These are phyloP conservation scores for Citrus glauca DNA, from an alignment of 345 rosid species.

Conservation along the genomic window DNA sequence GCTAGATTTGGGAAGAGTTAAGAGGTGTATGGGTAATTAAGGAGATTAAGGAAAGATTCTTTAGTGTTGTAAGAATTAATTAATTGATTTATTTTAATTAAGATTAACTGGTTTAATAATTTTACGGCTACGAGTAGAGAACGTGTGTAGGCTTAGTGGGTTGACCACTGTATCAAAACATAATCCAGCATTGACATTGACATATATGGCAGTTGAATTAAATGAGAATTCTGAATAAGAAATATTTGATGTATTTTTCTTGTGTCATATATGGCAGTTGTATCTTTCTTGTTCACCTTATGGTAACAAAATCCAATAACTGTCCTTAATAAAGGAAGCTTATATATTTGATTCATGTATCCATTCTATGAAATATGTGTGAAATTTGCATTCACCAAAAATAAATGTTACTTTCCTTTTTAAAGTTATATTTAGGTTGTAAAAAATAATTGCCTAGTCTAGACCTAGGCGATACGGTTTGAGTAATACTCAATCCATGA, in stretches of 20 bases:
- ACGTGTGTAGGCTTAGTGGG: constrained; percentile 1
- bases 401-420: background rate
- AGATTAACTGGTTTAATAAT: too few species aligned
- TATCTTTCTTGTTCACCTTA: background rate
- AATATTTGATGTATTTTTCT: background rate
- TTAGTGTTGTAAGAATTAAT: background rate
- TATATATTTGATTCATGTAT: background rate
- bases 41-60: background rate
- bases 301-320: background rate
- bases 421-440: too few species aligned
- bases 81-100: too few species aligned
- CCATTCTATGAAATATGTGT: background rate
- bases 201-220: background rate
- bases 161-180: background rate
- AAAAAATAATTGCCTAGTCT: too few species aligned
- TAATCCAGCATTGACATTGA: background rate
- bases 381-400: background rate
- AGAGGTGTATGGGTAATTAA: background rate
- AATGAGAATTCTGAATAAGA: background rate
- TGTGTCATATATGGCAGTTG: too few species aligned
- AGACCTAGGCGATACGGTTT: too few species aligned
- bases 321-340: background rate
- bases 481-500: too few species aligned
- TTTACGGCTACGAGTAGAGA: background rate
- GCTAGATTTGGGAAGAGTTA: background rate